These are phyloP conservation scores for Fusarium concolor DNA, from an alignment of 2,329 filamentous ascomycete species.

Conservation along the genomic window DNA sequence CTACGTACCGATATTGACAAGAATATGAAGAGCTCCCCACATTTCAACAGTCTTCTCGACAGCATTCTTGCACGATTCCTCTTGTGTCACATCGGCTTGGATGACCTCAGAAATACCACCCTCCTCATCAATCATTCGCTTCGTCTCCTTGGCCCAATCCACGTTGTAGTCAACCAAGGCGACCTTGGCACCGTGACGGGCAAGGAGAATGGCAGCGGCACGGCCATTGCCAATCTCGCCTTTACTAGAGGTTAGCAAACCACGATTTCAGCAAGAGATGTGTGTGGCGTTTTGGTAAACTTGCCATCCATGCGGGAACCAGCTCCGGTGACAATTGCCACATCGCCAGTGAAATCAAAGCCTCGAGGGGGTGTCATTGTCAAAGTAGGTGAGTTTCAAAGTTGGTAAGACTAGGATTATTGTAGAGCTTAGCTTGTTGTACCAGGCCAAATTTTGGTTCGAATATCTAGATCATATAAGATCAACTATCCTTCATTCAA, in stretches of 20 bases:
- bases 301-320: conserved; percentile 8
- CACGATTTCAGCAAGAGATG: neutral
- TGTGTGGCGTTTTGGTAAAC: neutral
- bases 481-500: neutral
- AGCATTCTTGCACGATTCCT: conserved; percentile 12
- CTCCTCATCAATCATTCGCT: conserved; percentile 12
- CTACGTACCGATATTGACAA: conserved; percentile 8
- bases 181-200: conserved; percentile 7
- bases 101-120: conserved; percentile 10
- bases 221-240: conserved; percentile 13
- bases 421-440: neutral
- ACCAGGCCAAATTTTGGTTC: neutral
- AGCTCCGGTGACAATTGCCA: conserved; percentile 6
- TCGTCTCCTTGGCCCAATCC: conserved; percentile 7
- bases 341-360: conserved; percentile 1
- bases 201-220: conserved; percentile 7
- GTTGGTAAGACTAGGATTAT: neutral
- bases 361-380: conserved; percentile 4
- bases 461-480: neutral
- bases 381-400: neutral
- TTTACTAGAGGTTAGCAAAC: neutral
- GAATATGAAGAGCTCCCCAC: conserved; percentile 11
- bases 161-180: conserved; percentile 6
- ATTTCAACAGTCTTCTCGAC: conserved; percentile 1
- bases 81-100: conserved; percentile 4